Conservation (phyloP, 306 rosid species). For the Prunus armeniaca region DNA sequence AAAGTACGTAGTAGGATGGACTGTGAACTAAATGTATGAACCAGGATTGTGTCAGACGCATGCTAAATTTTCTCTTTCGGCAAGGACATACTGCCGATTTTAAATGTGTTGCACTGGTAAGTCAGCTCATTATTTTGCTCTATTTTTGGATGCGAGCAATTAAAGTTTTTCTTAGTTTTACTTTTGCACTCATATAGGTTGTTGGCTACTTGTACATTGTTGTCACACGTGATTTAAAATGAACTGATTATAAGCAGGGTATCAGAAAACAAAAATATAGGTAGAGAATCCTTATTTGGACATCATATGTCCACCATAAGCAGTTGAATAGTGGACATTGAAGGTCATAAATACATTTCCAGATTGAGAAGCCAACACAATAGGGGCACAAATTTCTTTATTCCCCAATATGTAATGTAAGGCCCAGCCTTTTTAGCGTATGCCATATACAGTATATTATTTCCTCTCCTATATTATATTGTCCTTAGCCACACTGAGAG, state of each 20-base stretch:
- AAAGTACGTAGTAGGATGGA: not conserved
- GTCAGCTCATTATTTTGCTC: not conserved
- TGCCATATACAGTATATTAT: not conserved
- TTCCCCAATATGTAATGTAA: not conserved
- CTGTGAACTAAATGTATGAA: not conserved
- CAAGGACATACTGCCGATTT: not conserved
- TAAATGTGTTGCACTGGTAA: not conserved
- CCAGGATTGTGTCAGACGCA: not conserved
- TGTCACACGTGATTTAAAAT: not conserved
- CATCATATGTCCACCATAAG: not conserved
- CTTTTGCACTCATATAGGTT: not conserved
- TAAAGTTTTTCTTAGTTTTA: not conserved
- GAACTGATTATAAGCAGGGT: not conserved
- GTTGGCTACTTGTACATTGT: not conserved
- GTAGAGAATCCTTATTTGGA: not conserved
- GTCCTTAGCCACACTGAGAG: not conserved
- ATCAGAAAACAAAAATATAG: not conserved
- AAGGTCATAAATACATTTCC: not conserved
- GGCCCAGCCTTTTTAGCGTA: not conserved
- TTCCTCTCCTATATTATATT: not conserved
- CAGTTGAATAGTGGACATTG: not conserved
- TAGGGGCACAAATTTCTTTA: not conserved
- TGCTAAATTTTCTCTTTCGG: not conserved
- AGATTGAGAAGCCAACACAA: not conserved
- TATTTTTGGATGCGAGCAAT: not conserved